Evolutionary conservation across 2,329 filamentous ascomycete species (phyloP), one percentile per base, ranked within the genome.

Genomic region (Huntiella savannae): DNA sequence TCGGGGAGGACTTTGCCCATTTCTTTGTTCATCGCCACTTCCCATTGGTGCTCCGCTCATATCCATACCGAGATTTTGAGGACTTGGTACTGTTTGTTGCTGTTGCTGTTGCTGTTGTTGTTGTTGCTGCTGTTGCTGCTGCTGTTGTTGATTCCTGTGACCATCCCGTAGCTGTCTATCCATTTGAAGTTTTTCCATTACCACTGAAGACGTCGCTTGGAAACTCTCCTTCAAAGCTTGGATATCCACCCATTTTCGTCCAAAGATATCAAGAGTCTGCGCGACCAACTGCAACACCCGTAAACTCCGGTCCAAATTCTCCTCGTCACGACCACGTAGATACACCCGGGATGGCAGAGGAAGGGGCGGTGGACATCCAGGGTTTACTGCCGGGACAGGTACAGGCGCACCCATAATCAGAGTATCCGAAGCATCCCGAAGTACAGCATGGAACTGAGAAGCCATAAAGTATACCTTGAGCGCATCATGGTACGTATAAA

Each of bases 401-500:
- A 71, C 62, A 8, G 50, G 51, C 2, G 50, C 49, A 4, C 68
- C 69, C 0, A 69, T 67, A 5, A 79, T 60, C 3, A 79, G 63
- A 50, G 71, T 59, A 38, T 77, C 70, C 45, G 70, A 69, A 1
- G 70, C 67, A 50, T 74, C 71, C 3, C 64, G 63, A n/a, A 79
- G 59, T 5, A 78, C 72, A 1, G 73, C 71, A 12, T 77, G 60
- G 49, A 79, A 71, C 54, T 79, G 76, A 50, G 67, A 74, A 11
- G 70, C 75, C 63, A 79, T 75, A 54, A 79, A 93, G 56, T 83
- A 91, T 1, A 84, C 78, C 45, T 87, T 77, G 55, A 93, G 71
- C 1, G 86, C 82, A 57, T 95, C 88, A 56, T 92, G 79, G 54
- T 87, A 94, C 1, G 83, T 88, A 55, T 91, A 75, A 44, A 88